Base-by-base conservation (phyloP, 2,329 filamentous ascomycete species). In the Anthostomella pinea region DNA sequence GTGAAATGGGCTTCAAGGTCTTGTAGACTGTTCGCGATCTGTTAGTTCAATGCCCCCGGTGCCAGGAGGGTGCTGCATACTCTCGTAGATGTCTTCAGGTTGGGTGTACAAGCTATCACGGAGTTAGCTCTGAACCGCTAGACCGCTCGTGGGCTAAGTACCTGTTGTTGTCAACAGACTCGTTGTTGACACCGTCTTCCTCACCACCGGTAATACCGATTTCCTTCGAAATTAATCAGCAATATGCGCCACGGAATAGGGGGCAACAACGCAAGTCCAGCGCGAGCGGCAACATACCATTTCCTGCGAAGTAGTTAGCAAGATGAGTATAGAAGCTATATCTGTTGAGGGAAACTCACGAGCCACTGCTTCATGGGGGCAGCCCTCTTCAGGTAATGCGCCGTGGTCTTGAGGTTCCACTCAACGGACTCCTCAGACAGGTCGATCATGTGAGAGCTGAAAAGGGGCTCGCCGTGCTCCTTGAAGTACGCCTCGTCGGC, bases 281-380 rank as follows among this genome's bases (percentile, higher is more conserved):
- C n/a, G n/a, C n/a, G n/a, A n/a, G n/a, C n/a, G n/a, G n/a, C n/a
- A n/a, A n/a, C n/a, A n/a, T n/a, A n/a, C n/a, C n/a, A n/a, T n/a
- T n/a, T n/a, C n/a, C n/a, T n/a, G 24, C 66, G 65, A 52, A 71
- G 74, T 66, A 88, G 15, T 17, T 32, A 32, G 85, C 91, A 97
- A n/a, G n/a, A n/a, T n/a, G n/a, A n/a, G n/a, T n/a, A n/a, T n/a
- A n/a, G n/a, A n/a, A n/a, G n/a, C n/a, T n/a, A n/a, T n/a, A n/a
- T n/a, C n/a, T n/a, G n/a, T n/a, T n/a, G n/a, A n/a, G n/a, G n/a
- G n/a, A n/a, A n/a, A n/a, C n/a, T 98, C 81, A 98, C 93, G 54
- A 98, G 81, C 88, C 88, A 97, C 71, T 96, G 89, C 79, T 94
- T 95, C 87, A 96, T 88, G 57, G 90, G 89, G 32, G 89, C 88